Evolutionary conservation across 495 filamentous ascomycete species (phyloP), one percentile per base, ranked within the genome.

Genomic region (Penicillium bialowiezense): DNA sequence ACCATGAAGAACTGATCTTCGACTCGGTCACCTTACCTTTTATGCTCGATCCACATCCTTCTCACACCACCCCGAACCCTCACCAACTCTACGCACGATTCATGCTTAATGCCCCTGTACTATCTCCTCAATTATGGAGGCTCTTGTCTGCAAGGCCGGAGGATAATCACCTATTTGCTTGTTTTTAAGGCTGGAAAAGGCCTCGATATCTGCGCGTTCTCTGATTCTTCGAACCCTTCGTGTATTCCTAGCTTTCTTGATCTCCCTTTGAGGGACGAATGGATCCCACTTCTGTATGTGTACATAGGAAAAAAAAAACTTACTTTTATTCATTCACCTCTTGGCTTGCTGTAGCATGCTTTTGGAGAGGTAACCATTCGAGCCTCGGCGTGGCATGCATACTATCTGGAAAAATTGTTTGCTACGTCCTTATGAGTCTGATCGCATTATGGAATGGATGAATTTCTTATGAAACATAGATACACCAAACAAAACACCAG

Each of bases 1-100:
- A 89, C 77, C 37, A 96, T 98, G 89, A 88, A 89, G 64, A 71
- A 63, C 19, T 81, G 60, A 74, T 58, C n/a, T n/a, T n/a, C 23
- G 8, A 26, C 23, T 7, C 18, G 7, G 29, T 40, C 28, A 14
- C 40, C 9, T 24, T 12, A 7, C 3, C 31, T 26, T 40, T 9
- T 19, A 20, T 19, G 7, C 26, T 40, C 26, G 17, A 46, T 32
- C 9, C 29, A 19, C 32, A 8, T 26, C 23, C 8, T 33, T 26
- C 23, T 15, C 13, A 12, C 43, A 28, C 9, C 20, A 10, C 26
- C 18, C 43, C 8, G 13, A 19, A 42, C n/a, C 23, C 18, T 13
- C 13, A 4, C 10, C 26, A 19, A 20, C 29, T 15, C 24, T 18
- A 33, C 14, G 12, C 12, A 35, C 19, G 41, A 51, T 45, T 51